phyloP scores from a whole-genome alignment of 148 eudicot genomes.

The Camellia japonica region DNA sequence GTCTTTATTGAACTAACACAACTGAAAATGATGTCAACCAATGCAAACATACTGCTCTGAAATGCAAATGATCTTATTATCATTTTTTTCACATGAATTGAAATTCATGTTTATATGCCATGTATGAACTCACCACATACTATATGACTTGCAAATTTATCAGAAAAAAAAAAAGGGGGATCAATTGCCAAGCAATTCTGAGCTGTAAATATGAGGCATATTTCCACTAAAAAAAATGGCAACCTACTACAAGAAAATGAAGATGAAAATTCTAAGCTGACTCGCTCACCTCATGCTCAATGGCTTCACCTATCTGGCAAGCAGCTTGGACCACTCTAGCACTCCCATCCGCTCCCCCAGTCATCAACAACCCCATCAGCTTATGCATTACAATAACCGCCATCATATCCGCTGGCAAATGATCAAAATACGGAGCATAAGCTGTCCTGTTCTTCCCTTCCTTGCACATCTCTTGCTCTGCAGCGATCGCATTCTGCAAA shows the following conservation, averaged over 20 bases:
- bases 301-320: slow-evolving; percentile 75
- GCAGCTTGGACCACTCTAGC: slow-evolving; percentile 79
- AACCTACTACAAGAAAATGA: background rate
- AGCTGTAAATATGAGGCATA: background rate
- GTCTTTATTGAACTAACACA: background rate
- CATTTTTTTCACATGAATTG: too few species aligned
- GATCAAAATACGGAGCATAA: slow-evolving; percentile 52
- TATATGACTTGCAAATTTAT: background rate
- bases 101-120: too few species aligned
- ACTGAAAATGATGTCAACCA: background rate
- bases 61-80: too few species aligned
- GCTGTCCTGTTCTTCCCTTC: slow-evolving; percentile 42
- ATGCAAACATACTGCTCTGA: too few species aligned
- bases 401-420: slow-evolving; percentile 92
- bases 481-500: slow-evolving; percentile 57
- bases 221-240: background rate
- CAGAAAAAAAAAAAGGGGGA: background rate
- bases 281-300: slow-evolving; percentile 86
- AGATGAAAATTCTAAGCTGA: background rate
- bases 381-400: slow-evolving; percentile 95
- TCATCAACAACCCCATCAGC: slow-evolving; percentile 82
- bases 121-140: too few species aligned
- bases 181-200: background rate
- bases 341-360: slow-evolving; percentile 60
- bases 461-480: slow-evolving; percentile 61